Evolutionary conservation across 371 early-diverging fungal genomes (phyloP).

Genomic region (Circinella umbellata): DNA sequence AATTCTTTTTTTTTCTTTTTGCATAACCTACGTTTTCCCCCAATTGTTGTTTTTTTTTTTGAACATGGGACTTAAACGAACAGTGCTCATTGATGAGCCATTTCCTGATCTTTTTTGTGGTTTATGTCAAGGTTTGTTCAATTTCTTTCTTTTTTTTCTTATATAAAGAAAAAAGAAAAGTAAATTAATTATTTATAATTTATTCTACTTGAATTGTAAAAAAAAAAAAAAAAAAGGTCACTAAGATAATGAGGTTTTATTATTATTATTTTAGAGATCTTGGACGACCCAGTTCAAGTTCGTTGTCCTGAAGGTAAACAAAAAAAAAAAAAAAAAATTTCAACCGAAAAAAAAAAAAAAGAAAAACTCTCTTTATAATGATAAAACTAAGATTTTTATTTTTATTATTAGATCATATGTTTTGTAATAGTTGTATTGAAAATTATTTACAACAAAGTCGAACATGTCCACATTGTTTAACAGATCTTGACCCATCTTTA

Average conservation of each 20-base stretch:
- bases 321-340: not conserved
- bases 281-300: slow-evolving; percentile 58
- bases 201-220: too few relatives aligned
- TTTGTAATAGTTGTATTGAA: slow-evolving; percentile 46
- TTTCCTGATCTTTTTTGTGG: slow-evolving; percentile 53
- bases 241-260: too few relatives aligned
- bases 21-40: not conserved
- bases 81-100: slow-evolving; percentile 43
- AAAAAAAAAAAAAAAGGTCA: too few relatives aligned
- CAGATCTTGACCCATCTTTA: slow-evolving; percentile 26
- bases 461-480: slow-evolving; percentile 34
- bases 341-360: not conserved
- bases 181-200: not conserved
- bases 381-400: not conserved
- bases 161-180: too few relatives aligned
- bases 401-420: slow-evolving; percentile 47
- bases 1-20: too few relatives aligned
- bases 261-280: slow-evolving; percentile 31
- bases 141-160: too few relatives aligned
- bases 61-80: slow-evolving; percentile 27
- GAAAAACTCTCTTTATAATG: too few relatives aligned
- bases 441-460: slow-evolving; percentile 35
- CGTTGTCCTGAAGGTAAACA: slow-evolving; percentile 57
- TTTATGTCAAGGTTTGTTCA: slow-evolving; percentile 47
- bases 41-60: not conserved